These are phyloP conservation scores for Citeromyces siamensis DNA, from an alignment of 1,139 yeast genomes.

Conservation along the genomic window DNA sequence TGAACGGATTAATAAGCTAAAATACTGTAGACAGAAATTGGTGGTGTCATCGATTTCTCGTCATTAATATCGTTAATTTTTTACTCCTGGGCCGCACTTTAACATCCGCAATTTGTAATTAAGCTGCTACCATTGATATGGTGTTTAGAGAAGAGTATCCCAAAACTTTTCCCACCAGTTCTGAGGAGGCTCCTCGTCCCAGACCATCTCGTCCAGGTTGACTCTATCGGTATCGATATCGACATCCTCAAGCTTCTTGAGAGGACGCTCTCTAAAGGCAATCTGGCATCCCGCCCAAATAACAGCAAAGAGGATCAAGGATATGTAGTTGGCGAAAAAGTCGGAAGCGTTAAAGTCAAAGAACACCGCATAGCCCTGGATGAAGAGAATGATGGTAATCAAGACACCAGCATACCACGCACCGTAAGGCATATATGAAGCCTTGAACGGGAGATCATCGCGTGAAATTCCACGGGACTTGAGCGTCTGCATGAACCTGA, in stretches of 20 bases:
- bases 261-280: conserved; percentile 25
- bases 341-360: neutral
- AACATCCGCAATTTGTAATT: too few relatives aligned
- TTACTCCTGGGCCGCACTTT: too few relatives aligned
- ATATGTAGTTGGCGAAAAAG: conserved; percentile 55
- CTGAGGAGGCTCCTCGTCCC: conserved; percentile 3
- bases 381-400: conserved; percentile 33
- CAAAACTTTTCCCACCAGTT: conserved; percentile 3
- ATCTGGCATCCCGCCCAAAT: conserved; percentile 31
- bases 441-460: conserved; percentile 21
- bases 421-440: conserved; percentile 53
- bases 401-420: conserved; percentile 40
- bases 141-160: conserved; percentile 3
- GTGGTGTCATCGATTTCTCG: too few relatives aligned
- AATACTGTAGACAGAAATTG: too few relatives aligned
- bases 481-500: conserved; percentile 39
- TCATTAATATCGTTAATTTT: too few relatives aligned
- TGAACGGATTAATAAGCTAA: too few relatives aligned
- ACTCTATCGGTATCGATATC: conserved; percentile 20
- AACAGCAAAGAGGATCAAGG: conserved; percentile 41
- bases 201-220: conserved; percentile 10
- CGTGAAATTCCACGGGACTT: conserved; percentile 22
- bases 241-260: conserved; percentile 32
- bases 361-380: conserved; percentile 32
- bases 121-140: too few relatives aligned